phyloP scores from a whole-genome alignment of 768 basidiomycete genomes.

The Xerocomellus chrysenteron region DNA sequence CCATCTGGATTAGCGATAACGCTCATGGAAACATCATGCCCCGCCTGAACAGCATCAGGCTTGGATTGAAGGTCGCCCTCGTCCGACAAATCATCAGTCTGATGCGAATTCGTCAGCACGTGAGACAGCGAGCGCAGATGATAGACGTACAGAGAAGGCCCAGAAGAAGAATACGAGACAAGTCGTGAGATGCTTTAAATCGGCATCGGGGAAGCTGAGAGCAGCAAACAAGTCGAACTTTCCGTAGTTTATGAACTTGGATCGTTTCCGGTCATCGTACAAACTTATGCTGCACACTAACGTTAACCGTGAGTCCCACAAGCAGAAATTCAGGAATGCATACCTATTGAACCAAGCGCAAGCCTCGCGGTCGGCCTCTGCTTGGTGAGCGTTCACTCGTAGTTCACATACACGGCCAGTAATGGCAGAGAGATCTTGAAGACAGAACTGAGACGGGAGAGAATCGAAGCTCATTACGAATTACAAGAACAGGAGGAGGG shows the following conservation, averaged over 20 bases:
- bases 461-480: constrained; percentile 30
- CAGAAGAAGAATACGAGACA: constrained; percentile 40
- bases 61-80: constrained; percentile 36
- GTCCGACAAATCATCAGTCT: constrained; percentile 40
- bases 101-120: constrained; percentile 1
- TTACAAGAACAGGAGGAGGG: constrained; percentile 13
- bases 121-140: not conserved
- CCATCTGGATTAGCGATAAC: constrained; percentile 29
- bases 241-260: constrained; percentile 36
- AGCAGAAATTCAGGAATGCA: not conserved
- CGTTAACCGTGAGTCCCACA: not conserved
- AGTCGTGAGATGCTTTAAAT: constrained; percentile 34
- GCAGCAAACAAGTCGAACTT: constrained; percentile 40
- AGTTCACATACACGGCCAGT: constrained; percentile 38
- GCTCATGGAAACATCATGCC: constrained; percentile 33
- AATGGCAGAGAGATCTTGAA: constrained; percentile 36
- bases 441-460: constrained; percentile 37
- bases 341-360: constrained; percentile 37
- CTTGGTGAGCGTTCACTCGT: constrained; percentile 33
- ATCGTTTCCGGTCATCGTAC: constrained; percentile 36
- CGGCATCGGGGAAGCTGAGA: constrained; percentile 40
- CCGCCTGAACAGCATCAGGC: constrained; percentile 35
- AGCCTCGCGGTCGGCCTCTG: constrained; percentile 33
- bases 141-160: constrained; percentile 36
- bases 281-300: constrained; percentile 26